phyloP scores from a whole-genome alignment of 106 monocot genomes.

The Dioscorea alata region DNA sequence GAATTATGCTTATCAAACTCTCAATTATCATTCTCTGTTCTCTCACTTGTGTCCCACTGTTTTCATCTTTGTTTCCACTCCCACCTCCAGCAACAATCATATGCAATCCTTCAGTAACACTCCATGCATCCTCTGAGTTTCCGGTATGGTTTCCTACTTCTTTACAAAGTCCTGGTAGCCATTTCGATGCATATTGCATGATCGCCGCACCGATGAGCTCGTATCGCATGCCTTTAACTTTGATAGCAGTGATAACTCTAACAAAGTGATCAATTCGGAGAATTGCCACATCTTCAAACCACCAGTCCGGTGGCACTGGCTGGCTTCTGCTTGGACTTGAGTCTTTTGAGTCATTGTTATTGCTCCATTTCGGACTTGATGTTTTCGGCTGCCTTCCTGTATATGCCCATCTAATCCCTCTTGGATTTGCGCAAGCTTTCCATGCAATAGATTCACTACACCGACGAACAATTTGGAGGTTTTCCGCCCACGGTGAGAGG shows the following conservation, averaged over 20 bases:
- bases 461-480: slow-evolving; percentile 85
- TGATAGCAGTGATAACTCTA: slow-evolving; percentile 73
- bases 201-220: slow-evolving; percentile 77
- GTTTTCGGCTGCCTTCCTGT: slow-evolving; percentile 27
- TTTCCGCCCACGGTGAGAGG: slow-evolving; percentile 93
- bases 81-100: slow-evolving; percentile 40
- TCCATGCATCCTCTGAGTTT: slow-evolving; percentile 24
- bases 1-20: slow-evolving; percentile 91
- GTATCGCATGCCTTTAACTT: slow-evolving; percentile 74
- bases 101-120: slow-evolving; percentile 35
- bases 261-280: slow-evolving; percentile 89
- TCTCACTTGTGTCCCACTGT: slow-evolving; percentile 13
- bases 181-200: slow-evolving; percentile 70
- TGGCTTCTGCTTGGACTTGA: slow-evolving; percentile 46
- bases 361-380: slow-evolving; percentile 46
- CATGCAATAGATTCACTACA: slow-evolving; percentile 95
- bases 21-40: slow-evolving; percentile 83
- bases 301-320: slow-evolving; percentile 67
- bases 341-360: slow-evolving; percentile 47
- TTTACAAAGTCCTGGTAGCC: slow-evolving; percentile 61
- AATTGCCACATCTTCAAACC: slow-evolving; percentile 85
- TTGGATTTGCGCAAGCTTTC: slow-evolving; percentile 84
- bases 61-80: slow-evolving; percentile 15
- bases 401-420: slow-evolving; percentile 75
- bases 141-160: neutral